Evolutionary conservation across 1,284 basidiomycete species (phyloP), one percentile per base, ranked within the genome.

Genomic region (Malassezia japonica): DNA sequence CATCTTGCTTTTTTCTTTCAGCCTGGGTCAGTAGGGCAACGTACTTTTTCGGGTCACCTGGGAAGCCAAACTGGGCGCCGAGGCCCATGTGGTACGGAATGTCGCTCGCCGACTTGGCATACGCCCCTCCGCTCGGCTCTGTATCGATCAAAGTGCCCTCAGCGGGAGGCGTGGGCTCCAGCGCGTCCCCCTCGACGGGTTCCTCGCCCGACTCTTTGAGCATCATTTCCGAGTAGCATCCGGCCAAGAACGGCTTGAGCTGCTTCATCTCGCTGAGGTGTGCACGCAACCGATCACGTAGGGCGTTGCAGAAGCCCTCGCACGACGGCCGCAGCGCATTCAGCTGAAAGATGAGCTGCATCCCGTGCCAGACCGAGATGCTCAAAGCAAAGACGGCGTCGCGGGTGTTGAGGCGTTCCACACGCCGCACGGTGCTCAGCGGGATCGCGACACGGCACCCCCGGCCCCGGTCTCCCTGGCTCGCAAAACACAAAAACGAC

Each of bases 281-380:
- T 0, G 83, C 78, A 75, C 92, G 95, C 57, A 99, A 80, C 6
- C 87, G 83, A 64, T 91, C 86, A 4, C 90, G 83, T 2, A 99
- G 80, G 3, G 87, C 78, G 1, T 85, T 80, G 66, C 92, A 95
- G 77, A 98, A 99, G 29, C 85, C 80, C 66, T 98, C 92, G 37
- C 92, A 94, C 0, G 87, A 90, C 7, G 90, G 88, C 28, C 91
- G 81, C n/a, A 98, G 79, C 0, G 90, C 89, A 7, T 94, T 96
- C 50, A 98, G 77, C 77, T 98, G 92, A 1, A 98, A 81, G 60
- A 95, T 85, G 65, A 95, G 86, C 77, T 94, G 87, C 79, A 87
- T 83, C 38, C 87, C 85, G 73, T 96, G 89, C 89, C 91, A 98
- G 48, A 89, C 82, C n/a, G 84, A 82, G 24, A 98, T 77, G 63